Evolutionary conservation across 495 filamentous ascomycete genomes (phyloP).

Genomic region (Bombardia bombarda): DNA sequence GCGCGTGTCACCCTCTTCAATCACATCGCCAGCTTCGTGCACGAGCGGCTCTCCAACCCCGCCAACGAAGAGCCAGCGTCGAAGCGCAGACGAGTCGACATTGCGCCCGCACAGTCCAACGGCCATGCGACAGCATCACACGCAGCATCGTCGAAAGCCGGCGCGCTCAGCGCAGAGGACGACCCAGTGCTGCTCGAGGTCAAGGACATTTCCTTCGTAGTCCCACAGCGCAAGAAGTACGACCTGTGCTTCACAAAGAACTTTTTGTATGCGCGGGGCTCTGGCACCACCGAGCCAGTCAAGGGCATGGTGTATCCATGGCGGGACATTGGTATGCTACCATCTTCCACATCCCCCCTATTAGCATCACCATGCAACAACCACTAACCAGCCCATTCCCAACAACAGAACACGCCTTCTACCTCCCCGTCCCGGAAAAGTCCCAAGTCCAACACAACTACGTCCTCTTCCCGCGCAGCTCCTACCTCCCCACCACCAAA

Average conservation of each 20-base stretch:
- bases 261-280: constrained; percentile 61
- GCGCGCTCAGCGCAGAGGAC: constrained; percentile 28
- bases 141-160: neutral
- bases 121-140: constrained; percentile 4
- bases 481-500: constrained; percentile 31
- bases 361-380: neutral
- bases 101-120: constrained; percentile 20
- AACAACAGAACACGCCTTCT: constrained; percentile 59
- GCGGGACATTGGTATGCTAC: constrained; percentile 70
- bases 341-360: constrained; percentile 15
- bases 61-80: constrained; percentile 29
- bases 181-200: constrained; percentile 52
- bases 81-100: constrained; percentile 45
- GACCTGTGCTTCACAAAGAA: constrained; percentile 61
- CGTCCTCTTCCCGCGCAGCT: constrained; percentile 71
- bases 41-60: constrained; percentile 27
- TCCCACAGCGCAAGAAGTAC: constrained; percentile 91
- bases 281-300: constrained; percentile 56
- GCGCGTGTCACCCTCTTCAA: constrained; percentile 44
- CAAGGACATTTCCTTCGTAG: constrained; percentile 63
- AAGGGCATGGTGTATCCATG: constrained; percentile 58
- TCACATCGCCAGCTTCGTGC: constrained; percentile 41
- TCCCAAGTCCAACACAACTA: constrained; percentile 83
- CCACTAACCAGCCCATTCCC: neutral
- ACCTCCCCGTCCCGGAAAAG: constrained; percentile 88